phyloP scores from a whole-genome alignment of 2,329 filamentous ascomycete genomes.

The Colletotrichum spaethianum region DNA sequence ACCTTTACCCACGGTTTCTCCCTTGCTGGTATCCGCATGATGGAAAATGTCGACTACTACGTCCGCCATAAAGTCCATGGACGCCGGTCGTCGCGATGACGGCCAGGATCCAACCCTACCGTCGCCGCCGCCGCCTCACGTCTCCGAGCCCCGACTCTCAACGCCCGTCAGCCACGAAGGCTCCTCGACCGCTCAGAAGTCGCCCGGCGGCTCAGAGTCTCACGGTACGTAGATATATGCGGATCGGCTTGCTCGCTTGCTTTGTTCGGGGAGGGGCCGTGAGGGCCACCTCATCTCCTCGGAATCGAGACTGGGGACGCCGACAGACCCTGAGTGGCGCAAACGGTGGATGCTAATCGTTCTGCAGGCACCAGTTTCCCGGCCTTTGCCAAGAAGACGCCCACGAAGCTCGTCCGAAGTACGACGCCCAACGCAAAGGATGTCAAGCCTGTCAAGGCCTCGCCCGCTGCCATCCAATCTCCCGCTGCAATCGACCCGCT shows the following conservation, averaged over 20 bases:
- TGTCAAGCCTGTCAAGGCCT: slow-evolving; percentile 37
- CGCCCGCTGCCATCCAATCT: slow-evolving; percentile 36
- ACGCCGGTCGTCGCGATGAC: slow-evolving; percentile 34
- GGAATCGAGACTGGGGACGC: background rate
- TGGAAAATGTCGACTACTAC: slow-evolving; percentile 42
- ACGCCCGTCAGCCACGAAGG: slow-evolving; percentile 42
- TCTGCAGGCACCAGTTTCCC: slow-evolving; percentile 36
- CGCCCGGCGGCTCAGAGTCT: slow-evolving; percentile 48
- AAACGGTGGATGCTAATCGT: slow-evolving; percentile 28
- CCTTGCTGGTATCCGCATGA: slow-evolving; percentile 23
- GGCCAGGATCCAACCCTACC: slow-evolving; percentile 12
- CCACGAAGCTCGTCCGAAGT: slow-evolving; percentile 35
- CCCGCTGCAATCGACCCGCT: slow-evolving; percentile 48
- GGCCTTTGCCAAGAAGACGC: slow-evolving; percentile 39
- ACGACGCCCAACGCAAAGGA: slow-evolving; percentile 41
- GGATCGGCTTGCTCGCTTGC: background rate
- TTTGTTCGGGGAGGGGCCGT: background rate
- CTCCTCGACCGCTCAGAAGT: slow-evolving; percentile 41
- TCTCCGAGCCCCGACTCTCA: slow-evolving; percentile 46
- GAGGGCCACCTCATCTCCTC: background rate
- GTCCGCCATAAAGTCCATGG: slow-evolving; percentile 37
- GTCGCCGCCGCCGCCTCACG: slow-evolving; percentile 24
- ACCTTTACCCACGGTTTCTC: slow-evolving; percentile 10
- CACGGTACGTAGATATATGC: slow-evolving; percentile 47
- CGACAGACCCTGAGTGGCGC: slow-evolving; percentile 18